Conservation (phyloP, 345 rosid genomes). For the thale cress (Arabidopsis thaliana) region DNA sequence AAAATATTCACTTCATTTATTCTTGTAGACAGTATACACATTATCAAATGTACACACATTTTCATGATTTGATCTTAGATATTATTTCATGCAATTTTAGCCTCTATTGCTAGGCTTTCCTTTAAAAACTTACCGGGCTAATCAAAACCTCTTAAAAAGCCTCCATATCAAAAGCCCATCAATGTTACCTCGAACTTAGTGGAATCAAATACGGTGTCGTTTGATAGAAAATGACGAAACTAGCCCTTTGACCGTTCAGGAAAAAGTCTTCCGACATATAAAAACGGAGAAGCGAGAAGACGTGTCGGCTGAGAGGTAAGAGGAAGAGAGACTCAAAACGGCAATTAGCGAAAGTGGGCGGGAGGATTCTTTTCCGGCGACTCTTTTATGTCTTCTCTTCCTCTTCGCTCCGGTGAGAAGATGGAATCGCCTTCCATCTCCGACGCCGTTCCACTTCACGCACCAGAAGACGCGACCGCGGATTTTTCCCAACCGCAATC, state of each 20-base stretch:
- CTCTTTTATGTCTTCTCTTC: constrained; percentile 39
- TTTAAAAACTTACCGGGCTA: not conserved
- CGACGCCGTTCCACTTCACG: constrained; percentile 28
- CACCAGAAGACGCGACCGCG: constrained; percentile 10
- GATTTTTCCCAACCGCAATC: constrained; percentile 22
- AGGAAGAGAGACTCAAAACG: constrained; percentile 40
- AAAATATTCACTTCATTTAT: too few species aligned
- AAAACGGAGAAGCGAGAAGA: constrained; percentile 9
- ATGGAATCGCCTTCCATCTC: constrained; percentile 49
- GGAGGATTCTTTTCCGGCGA: constrained; percentile 30
- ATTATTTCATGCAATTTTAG: not conserved
- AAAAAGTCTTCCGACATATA: constrained; percentile 19
- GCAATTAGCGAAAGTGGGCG: not conserved
- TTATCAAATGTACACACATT: not conserved
- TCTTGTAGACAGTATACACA: too few species aligned
- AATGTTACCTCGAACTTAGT: not conserved
- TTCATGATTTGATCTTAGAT: not conserved
- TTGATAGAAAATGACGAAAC: not conserved
- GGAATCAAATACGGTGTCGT: not conserved
- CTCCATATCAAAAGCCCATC: constrained; percentile 9
- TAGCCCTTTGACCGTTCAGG: constrained; percentile 28
- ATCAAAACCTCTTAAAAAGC: not conserved
- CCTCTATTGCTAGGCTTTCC: not conserved
- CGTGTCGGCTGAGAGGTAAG: constrained; percentile 45
- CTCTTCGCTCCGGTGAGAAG: constrained; percentile 37